Percentiles rank a stretch among this genome's conserved stretches.
These are phyloP conservation scores for Fusarium sambucinum DNA, from an alignment of 2,329 filamentous ascomycete genomes.

Conservation along the genomic window DNA sequence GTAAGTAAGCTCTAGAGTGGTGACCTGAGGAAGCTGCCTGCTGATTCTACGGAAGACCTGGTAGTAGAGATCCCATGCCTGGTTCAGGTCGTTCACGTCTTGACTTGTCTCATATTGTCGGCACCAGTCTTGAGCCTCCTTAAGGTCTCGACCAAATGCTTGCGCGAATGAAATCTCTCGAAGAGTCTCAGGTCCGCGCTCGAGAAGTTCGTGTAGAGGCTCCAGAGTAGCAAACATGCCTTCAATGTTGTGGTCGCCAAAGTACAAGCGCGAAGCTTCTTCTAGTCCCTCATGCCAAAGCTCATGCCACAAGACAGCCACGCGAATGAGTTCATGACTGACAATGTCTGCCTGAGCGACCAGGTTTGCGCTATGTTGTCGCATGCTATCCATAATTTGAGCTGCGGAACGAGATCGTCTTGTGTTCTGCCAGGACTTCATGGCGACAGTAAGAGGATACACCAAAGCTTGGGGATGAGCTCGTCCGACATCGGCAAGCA, in stretches of 20 bases:
- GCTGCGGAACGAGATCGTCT: constrained; percentile 88
- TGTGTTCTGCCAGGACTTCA: constrained; percentile 89
- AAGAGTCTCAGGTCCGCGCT: constrained; percentile 90
- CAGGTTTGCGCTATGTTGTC: constrained; percentile 89
- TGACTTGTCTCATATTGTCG: constrained; percentile 88
- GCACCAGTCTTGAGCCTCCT: constrained; percentile 96
- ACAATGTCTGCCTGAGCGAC: constrained; percentile 96
- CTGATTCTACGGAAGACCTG: constrained; percentile 97
- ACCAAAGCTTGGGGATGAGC: constrained; percentile 96
- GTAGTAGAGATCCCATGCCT: constrained; percentile 99
- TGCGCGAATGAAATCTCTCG: constrained; percentile 98
- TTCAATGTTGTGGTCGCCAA: constrained; percentile 96
- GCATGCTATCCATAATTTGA: constrained; percentile 98
- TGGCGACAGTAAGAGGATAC: constrained; percentile 96
- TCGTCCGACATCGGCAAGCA: constrained; percentile 92
- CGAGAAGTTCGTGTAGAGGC: constrained; percentile 91
- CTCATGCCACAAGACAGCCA: constrained; percentile 98
- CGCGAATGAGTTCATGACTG: constrained; percentile 95
- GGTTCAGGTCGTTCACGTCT: constrained; percentile 94
- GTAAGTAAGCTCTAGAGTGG: constrained; percentile 92
- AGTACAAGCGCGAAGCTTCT: constrained; percentile 95
- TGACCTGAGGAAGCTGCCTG: constrained; percentile 91
- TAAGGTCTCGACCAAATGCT: constrained; percentile 93
- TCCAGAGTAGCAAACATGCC: constrained; percentile 95
- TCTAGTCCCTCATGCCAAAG: constrained; percentile 98